Base-by-base conservation (phyloP, 1,284 basidiomycete genomes). In the Ganoderma lucidum region DNA sequence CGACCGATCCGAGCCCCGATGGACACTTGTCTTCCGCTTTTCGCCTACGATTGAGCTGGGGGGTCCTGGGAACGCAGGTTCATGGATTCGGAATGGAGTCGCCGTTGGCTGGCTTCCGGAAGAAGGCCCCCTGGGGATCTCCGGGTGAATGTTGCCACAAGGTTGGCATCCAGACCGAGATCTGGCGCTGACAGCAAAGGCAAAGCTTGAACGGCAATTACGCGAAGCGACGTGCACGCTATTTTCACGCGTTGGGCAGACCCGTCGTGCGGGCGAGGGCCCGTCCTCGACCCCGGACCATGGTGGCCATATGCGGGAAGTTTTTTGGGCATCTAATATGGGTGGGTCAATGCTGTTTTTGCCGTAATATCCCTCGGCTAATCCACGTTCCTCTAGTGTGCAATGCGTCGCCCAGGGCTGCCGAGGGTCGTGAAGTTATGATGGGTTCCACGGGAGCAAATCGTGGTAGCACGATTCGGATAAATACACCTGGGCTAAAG, bases 151-250 rank as follows among this genome's bases (percentile, higher is more conserved):
- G 62, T 56, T 66, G 67, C 68, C 67, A 69, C 69, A 66, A 66
- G 56, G 67, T 64, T 65, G 59, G 66, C 66, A 65, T 32, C 67
- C 62, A 64, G 59, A 59, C 62, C 44, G 64, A 73, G 69, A 73
- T 70, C 69, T 67, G 35, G 56, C 39, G 48, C 37, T 60, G 62
- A 69, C 71, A 12, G 63, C 64, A 66, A 70, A 66, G 70, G 72
- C 68, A 73, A 72, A 71, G 71, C 70, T 71, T 71, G 67, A 68
- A 70, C 71, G 71, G 69, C 71, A 71, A 71, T 69, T 70, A 63
- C 70, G 69, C 58, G 67, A 69, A 68, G 53, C 53, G 14, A 28
- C 8, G 53, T 56, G 53, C 53, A 32, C 30, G 51, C 28, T 53
- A 53, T 70, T 65, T 70, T 70, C 64, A 64, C 68, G 55, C 44